Evolutionary conservation across 129 eudicot genomes (phyloP), one percentile per base, ranked within the genome.

Genomic region (Erigeron canadensis): DNA sequence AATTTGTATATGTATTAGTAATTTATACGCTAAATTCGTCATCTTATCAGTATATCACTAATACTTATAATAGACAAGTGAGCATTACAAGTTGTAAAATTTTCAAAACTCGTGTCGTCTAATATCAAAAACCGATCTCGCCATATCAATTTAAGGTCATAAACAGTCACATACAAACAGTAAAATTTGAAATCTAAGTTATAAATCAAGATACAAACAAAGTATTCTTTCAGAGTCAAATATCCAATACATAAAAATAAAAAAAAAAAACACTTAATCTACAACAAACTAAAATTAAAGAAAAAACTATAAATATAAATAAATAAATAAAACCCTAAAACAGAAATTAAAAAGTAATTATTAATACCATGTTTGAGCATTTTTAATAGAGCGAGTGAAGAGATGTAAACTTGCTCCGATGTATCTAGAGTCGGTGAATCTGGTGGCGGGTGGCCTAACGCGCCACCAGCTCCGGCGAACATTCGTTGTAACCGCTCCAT

Each of bases 391-490:
- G 98, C 98, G 8, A 89, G 82, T 10, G 98, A 89, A 16, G 96
- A 92, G 70, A 92, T 92, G 85, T 92, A 92, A 53, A 63, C 68
- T 63, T 63, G 68, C 7, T 63, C 68, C 15, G 28, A 63, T 7
- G 68, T 63, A 41, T 63, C 98, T 48, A 92, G 91, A 0, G 96
- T 88, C 7, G 98, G 98, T 7, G 98, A 89, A 64, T 92, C 98
- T 47, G 88, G 82, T 7, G 98, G 95, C 0, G 98, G 98, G 69
- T 89, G 98, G n/a, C 96, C 88, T 64, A 92, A 79, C 5, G 81
- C 88, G 0, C 97, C 96, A 13, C 98, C 98, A 42, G 98, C 96
- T 4, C 98, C 98, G 80, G 96, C 95, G 84, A 92, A 92, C 96
- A 92, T 92, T 7, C 82, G 1, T 1, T 23, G 34, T 23, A 23